phyloP scores from a whole-genome alignment of 1,139 yeast genomes.

The Ogataea hybrid region DNA sequence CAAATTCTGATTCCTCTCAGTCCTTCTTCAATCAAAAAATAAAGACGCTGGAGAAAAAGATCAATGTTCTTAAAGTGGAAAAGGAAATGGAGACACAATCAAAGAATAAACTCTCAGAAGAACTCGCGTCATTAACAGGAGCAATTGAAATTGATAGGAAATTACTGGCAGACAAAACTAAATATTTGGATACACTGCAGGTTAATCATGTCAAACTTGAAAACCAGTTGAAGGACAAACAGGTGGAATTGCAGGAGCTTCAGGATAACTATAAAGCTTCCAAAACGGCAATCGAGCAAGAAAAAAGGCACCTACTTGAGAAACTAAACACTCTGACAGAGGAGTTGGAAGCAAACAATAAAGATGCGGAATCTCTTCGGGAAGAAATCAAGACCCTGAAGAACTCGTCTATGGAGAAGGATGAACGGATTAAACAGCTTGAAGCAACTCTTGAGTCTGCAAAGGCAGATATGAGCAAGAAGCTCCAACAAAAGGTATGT shows the following conservation, averaged over 20 bases:
- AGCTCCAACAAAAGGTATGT: slow-evolving; percentile 34
- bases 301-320: slow-evolving; percentile 5
- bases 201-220: slow-evolving; percentile 40
- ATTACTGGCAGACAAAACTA: slow-evolving; percentile 44
- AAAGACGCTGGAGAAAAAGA: slow-evolving; percentile 46
- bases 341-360: slow-evolving; percentile 13
- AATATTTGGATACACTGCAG: slow-evolving; percentile 39
- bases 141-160: slow-evolving; percentile 38
- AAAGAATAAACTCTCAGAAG: slow-evolving; percentile 33
- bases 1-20: slow-evolving; percentile 46
- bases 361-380: slow-evolving; percentile 11
- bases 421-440: slow-evolving; percentile 34
- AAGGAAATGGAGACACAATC: slow-evolving; percentile 20
- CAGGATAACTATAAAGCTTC: slow-evolving; percentile 9
- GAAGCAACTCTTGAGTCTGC: slow-evolving; percentile 34
- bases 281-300: slow-evolving; percentile 6
- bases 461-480: slow-evolving; percentile 37
- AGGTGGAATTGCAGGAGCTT: slow-evolving; percentile 22
- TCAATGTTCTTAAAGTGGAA: slow-evolving; percentile 24
- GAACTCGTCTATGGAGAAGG: slow-evolving; percentile 34
- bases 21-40: slow-evolving; percentile 47
- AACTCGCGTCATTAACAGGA: slow-evolving; percentile 28
- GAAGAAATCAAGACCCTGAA: slow-evolving; percentile 33
- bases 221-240: slow-evolving; percentile 27
- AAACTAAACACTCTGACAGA: slow-evolving; percentile 4